Conservation (phyloP, 2,329 filamentous ascomycete genomes). For the Hymenoscyphus occultus region DNA sequence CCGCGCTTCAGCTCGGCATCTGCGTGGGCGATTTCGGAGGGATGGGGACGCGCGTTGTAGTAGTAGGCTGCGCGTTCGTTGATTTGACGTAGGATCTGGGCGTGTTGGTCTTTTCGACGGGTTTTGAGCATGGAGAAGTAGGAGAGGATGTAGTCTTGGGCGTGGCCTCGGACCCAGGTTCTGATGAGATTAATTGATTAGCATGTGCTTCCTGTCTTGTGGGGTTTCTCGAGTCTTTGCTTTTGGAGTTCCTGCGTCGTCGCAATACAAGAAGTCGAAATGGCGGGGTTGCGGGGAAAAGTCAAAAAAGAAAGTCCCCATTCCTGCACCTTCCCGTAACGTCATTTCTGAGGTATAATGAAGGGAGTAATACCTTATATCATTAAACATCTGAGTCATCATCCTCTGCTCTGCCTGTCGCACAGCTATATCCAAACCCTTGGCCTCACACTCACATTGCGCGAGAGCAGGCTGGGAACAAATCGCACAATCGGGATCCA, state of each 20-base stretch:
- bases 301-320: too few relatives aligned
- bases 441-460: constrained; percentile 64
- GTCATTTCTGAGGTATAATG: background rate
- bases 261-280: background rate
- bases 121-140: constrained; percentile 62
- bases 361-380: constrained; percentile 54
- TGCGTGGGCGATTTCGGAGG: constrained; percentile 60
- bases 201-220: background rate
- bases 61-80: constrained; percentile 54
- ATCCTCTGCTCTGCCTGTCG: constrained; percentile 61
- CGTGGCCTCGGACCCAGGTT: constrained; percentile 61
- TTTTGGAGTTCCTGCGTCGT: background rate
- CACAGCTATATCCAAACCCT: constrained; percentile 60
- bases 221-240: background rate
- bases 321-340: background rate
- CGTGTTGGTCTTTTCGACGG: constrained; percentile 57
- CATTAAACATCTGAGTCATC: constrained; percentile 60
- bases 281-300: constrained; percentile 1
- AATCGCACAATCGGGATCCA: constrained; percentile 69
- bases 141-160: constrained; percentile 65
- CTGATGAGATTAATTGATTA: constrained; percentile 39
- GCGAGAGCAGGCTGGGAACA: constrained; percentile 57
- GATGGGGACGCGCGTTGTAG: constrained; percentile 57
- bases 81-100: constrained; percentile 54
- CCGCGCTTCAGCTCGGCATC: constrained; percentile 66